phyloP scores from a whole-genome alignment of 805 yeast genomes.

The Cyberlindnera suaveolens region DNA sequence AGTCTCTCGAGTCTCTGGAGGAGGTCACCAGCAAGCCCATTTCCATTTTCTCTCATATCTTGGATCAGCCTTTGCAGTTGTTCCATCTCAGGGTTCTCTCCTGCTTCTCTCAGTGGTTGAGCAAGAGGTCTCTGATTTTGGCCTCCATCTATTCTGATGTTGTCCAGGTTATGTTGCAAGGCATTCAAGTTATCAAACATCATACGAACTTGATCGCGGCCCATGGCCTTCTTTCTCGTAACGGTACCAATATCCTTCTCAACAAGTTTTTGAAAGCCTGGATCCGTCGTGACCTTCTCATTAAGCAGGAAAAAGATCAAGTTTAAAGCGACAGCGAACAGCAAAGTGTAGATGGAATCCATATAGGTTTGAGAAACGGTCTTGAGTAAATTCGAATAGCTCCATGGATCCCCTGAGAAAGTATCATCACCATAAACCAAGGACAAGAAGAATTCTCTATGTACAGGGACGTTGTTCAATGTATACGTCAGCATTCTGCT shows the following conservation, averaged over 20 bases:
- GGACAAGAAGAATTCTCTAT: conserved; percentile 17
- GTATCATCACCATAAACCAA: conserved; percentile 23
- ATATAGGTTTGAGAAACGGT: conserved; percentile 12
- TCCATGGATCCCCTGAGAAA: conserved; percentile 15
- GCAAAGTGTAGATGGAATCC: conserved; percentile 29
- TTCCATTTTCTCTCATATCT: too few species aligned
- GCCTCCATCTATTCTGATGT: too few species aligned
- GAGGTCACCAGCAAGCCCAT: too few species aligned
- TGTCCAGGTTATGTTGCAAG: too few species aligned
- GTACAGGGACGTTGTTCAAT: conserved; percentile 48
- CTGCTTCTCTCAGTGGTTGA: too few species aligned
- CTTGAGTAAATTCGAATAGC: conserved; percentile 2
- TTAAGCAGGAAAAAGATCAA: conserved; percentile 50
- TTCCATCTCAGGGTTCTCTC: background rate
- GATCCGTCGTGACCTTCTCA: conserved; percentile 68
- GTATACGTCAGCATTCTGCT: conserved; percentile 51
- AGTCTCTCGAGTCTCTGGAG: too few species aligned
- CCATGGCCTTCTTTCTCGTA: background rate
- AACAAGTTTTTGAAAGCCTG: conserved; percentile 56
- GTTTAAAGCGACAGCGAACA: conserved; percentile 34
- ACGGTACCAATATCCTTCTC: conserved; percentile 47
- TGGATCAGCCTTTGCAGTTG: background rate
- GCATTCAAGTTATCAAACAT: too few species aligned
- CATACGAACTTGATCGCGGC: too few species aligned
- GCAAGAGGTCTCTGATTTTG: too few species aligned